phyloP scores from a whole-genome alignment of 169 alveolate species.

The Plasmodium fragile region DNA sequence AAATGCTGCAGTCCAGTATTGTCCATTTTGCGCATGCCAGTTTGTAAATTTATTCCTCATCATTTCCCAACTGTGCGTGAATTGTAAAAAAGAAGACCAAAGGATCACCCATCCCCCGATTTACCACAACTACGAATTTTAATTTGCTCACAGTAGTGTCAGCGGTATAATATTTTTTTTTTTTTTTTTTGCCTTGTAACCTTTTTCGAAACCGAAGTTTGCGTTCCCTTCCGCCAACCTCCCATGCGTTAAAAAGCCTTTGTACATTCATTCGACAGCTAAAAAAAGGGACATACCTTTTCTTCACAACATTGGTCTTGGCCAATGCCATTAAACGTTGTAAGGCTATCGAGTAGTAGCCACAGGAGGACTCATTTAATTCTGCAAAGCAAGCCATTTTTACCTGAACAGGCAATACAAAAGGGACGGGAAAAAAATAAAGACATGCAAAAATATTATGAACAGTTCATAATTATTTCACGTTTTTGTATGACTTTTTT shows the following conservation, averaged over 20 bases:
- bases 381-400: not conserved
- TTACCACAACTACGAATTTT: not conserved
- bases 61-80: not conserved
- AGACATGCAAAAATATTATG: conserved; percentile 19
- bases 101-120: not conserved
- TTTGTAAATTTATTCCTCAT: not conserved
- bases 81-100: not conserved
- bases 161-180: not conserved
- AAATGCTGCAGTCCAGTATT: not conserved
- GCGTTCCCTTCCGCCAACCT: not conserved
- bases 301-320: not conserved
- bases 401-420: not conserved
- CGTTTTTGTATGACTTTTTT: conserved; percentile 11
- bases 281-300: not conserved
- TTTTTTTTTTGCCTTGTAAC: not conserved
- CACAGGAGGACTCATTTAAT: not conserved
- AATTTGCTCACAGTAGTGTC: not conserved
- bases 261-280: not conserved
- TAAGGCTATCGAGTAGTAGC: not conserved
- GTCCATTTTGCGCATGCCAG: not conserved
- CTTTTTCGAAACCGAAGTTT: not conserved
- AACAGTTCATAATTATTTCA: conserved; percentile 43
- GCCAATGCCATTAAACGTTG: not conserved
- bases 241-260: not conserved
- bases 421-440: conserved; percentile 1